Percentiles rank a stretch among this genome's conserved stretches.
Conservation (phyloP, 2,329 filamentous ascomycete genomes). For the Clarireedia monteithiana region DNA sequence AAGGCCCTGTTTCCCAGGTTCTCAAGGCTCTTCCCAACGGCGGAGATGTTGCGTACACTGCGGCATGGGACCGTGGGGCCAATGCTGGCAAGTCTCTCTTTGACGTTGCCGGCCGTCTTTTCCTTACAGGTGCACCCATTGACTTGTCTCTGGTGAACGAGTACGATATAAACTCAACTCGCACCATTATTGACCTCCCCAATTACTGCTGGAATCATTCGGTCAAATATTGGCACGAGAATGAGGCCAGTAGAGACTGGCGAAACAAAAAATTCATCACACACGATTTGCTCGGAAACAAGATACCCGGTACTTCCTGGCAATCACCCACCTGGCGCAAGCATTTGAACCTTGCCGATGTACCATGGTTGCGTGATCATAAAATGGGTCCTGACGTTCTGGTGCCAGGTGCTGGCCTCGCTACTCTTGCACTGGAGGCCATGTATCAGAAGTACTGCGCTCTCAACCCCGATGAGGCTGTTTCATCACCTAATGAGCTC, state of each 20-base stretch:
- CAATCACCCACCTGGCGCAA: slow-evolving; percentile 26
- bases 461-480: neutral
- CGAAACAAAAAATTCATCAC: slow-evolving; percentile 38
- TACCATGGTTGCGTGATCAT: slow-evolving; percentile 46
- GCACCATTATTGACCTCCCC: slow-evolving; percentile 35
- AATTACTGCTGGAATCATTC: slow-evolving; percentile 47
- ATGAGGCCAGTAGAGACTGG: slow-evolving; percentile 37
- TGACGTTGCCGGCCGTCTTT: slow-evolving; percentile 8
- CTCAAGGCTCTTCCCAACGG: neutral
- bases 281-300: slow-evolving; percentile 42
- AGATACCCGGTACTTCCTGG: slow-evolving; percentile 12
- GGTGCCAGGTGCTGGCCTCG: too few relatives aligned
- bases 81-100: slow-evolving; percentile 1
- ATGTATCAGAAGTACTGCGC: too few relatives aligned
- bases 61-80: neutral
- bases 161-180: slow-evolving; percentile 26
- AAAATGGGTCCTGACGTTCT: slow-evolving; percentile 6
- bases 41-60: neutral
- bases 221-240: slow-evolving; percentile 45
- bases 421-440: too few relatives aligned
- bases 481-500: neutral
- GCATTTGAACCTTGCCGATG: slow-evolving; percentile 30
- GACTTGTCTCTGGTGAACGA: slow-evolving; percentile 16
- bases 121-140: slow-evolving; percentile 1
- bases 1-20: slow-evolving; percentile 10